Base-by-base conservation (phyloP, 345 rosid species). In the Dovyalis caffra region DNA sequence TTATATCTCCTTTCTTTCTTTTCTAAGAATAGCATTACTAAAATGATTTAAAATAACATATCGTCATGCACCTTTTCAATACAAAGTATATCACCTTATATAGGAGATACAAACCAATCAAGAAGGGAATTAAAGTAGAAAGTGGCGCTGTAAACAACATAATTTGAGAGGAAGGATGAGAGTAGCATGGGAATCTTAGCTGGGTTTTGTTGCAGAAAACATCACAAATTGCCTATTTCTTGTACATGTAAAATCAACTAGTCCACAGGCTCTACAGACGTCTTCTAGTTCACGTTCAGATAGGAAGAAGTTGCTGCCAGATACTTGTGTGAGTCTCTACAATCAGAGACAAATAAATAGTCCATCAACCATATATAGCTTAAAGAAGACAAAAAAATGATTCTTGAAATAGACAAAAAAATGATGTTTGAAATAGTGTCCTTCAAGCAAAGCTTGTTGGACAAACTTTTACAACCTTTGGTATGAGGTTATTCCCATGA, bases 271-370 rank as follows among this genome's bases (percentile, higher is more conserved):
- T 66, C 69, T 86, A 84, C 95, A 92, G 76, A 95, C 76, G 76
- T 90, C 99, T 88, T 87, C 92, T 23, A 95, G 83, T 81, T 95
- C 97, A 20, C 82, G 70, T 83, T 95, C 97, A 40, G 81, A 77
- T n/a, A 81, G 72, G 85, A 88, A 89, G 23, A 80, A 3, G 35
- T 86, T 85, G 76, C 70, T 29, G 64, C 99, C 92, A 21, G 91
- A 78, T 67, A 84, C 63, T 81, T 82, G 86, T 79, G 81, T 67
- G 0, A 84, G 2, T 67, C 69, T 88, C 99, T 92, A 68, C 45
- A 82, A 37, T 14, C 71, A 68, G 9, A 32, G 10, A 79, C 32
- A 18, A 73, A 64, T 32, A 6, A 51, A 16, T 20, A 45, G 37
- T 21, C 1, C 69, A 43, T 21, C 51, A 74, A 21, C 16, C 40